Base-by-base conservation (phyloP, 1,139 yeast genomes). In the Williopsis jadinii region DNA sequence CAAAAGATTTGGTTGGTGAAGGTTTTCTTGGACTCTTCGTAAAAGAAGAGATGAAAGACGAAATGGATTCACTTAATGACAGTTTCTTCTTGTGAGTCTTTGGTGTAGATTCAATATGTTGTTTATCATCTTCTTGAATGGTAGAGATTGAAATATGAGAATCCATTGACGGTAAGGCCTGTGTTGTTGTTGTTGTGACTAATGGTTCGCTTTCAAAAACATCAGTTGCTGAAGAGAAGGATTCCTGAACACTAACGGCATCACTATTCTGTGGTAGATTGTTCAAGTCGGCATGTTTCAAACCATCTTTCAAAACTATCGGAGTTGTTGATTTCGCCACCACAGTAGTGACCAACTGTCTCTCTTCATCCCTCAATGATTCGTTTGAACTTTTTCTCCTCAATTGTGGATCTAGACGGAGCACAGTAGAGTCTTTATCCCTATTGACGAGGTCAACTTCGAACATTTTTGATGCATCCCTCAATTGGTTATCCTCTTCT, bases 391-490 rank as follows among this genome's bases (percentile, higher is more conserved):
- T 38, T 32, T 28, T 48, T 44, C 53, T 45, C 47, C 48, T 59
- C 46, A 42, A 46, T 28, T 30, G 47, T 26, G 50, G 56, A 28
- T 50, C 46, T 11, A 58, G 41, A 13, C 47, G 47, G 9, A 64
- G 43, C 3, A 43, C 44, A 6, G 44, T 48, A 0, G 52, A 39
- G 2, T 34, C 28, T 19, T 45, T 46, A 30, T 50, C 53, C 11
- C 55, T 57, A 38, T 63, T 63, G 36, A 62, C 52, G 60, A 60
- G 59, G 62, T 62, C 58, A 6, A 53, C 44, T 28, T 59, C 64
- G 47, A 59, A 62, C 38, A 60, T 32, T 9, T 53, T 57, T 14
- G 61, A 50, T 11, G 62, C 54, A 32, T 54, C 59, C 30, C 53
- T 51, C 32, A 58, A 45, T 5, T 41, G 46, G 24, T 51, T 44